phyloP scores from a whole-genome alignment of 139 green algal genomes.

The Picochlorum costavermella region DNA sequence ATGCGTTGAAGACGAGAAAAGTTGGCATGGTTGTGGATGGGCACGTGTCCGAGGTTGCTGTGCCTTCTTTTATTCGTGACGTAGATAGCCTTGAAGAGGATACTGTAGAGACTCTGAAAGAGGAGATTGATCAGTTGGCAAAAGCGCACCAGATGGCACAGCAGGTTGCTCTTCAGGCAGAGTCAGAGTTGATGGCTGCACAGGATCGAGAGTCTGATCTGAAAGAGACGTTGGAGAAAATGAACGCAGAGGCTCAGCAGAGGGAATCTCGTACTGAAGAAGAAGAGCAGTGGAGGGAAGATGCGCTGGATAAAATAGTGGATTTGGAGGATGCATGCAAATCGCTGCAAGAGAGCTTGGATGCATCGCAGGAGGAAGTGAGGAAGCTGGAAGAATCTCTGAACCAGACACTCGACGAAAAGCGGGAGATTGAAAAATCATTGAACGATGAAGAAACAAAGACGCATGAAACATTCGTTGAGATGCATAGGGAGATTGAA shows the following conservation, averaged over 20 bases:
- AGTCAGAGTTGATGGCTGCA: neutral
- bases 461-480: too few relatives aligned
- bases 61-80: neutral
- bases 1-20: neutral
- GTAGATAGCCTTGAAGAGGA: neutral
- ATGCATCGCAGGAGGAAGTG: neutral
- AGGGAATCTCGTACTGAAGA: neutral
- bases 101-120: neutral
- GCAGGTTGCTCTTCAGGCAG: conserved; percentile 6
- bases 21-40: neutral
- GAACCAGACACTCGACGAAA: neutral
- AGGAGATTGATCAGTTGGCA: neutral
- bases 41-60: neutral
- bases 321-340: conserved; percentile 5
- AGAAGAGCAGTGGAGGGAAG: neutral
- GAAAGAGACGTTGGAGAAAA: neutral
- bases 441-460: too few relatives aligned
- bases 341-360: neutral
- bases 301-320: conserved; percentile 1
- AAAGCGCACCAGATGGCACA: conserved; percentile 2
- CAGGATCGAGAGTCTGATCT: neutral
- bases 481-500: too few relatives aligned
- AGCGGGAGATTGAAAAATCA: neutral
- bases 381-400: neutral
- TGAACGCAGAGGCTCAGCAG: neutral